Base-by-base conservation (phyloP, 352 stramenopile genomes). In the Pythium dissimile region DNA sequence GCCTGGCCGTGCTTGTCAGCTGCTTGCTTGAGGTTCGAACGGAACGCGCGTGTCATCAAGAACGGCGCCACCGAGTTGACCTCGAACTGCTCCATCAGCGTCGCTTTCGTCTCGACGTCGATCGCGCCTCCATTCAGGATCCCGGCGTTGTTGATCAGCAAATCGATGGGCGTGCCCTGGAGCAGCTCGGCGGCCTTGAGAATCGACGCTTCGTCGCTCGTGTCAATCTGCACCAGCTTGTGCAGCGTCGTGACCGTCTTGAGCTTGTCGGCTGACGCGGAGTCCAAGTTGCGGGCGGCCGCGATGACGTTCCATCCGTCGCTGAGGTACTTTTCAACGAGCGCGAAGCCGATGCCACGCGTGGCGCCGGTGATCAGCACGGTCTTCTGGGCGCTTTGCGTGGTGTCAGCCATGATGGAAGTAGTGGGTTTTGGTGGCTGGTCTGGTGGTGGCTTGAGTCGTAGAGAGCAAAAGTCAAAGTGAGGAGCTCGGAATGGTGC, bases 141-240 rank as follows among this genome's bases (percentile, higher is more conserved):
- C 18, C 71, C 70, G 37, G 72, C 77, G 39, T 84, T 87, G 66
- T 87, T 84, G 41, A 86, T 66, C 15, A 84, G 60, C 49, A 85
- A 31, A 47, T 87, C 71, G 39, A 87, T 75, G 5, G 66, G 39
- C 8, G 70, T 48, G 31, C 51, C 70, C 24, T 77, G 38, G 0
- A 83, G 64, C 11, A 64, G 52, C 35, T 67, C 35, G 13, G 67
- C 72, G 9, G 61, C 66, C 2, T 45, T 32, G 6, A 37, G 11
- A 30, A 84, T 79, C 11, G 71, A 78, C 15, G 27, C 26, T 44
- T 83, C 74, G 24, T 76, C 62, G 18, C 31, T 69, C 13, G 47
- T 61, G 41, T 86, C 73, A 6, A 82, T 47, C 18, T 50, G 42
- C 34, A 80, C 59, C 13, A 86, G 26, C 38, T 76, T 72, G 31